phyloP scores from a whole-genome alignment of 2,329 filamentous ascomycete genomes.

The Paecilomyces dactylethromorphus region DNA sequence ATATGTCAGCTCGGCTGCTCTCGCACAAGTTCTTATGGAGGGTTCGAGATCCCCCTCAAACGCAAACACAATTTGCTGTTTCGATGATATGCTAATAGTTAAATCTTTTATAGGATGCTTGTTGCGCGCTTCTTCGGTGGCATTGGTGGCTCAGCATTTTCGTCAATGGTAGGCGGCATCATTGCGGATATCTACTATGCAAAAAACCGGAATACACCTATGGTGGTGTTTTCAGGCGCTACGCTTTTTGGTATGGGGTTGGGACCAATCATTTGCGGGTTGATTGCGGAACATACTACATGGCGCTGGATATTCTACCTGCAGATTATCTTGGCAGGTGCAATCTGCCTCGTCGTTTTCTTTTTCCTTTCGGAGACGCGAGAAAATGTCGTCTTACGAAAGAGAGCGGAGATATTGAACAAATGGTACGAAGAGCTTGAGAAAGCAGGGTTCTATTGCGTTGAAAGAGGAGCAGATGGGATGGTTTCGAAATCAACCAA shows the following conservation, averaged over 20 bases:
- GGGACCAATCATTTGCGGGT: conserved; percentile 62
- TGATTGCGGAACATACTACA: conserved; percentile 55
- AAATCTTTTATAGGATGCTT: not conserved
- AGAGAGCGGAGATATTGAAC: conserved; percentile 64
- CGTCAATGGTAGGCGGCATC: conserved; percentile 75
- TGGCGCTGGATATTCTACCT: conserved; percentile 83
- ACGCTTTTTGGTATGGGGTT: conserved; percentile 67
- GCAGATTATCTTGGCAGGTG: conserved; percentile 60
- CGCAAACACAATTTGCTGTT: not conserved
- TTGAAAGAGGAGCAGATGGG: not conserved
- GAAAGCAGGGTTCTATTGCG: not conserved
- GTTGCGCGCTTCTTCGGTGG: not conserved
- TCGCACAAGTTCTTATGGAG: not conserved
- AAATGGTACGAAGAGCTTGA: conserved; percentile 61
- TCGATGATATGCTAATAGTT: not conserved
- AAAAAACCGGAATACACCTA: conserved; percentile 68
- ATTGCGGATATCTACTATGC: conserved; percentile 72
- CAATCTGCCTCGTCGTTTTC: conserved; percentile 54
- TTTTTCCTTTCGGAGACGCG: conserved; percentile 69
- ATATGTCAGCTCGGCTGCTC: not conserved
- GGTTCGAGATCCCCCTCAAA: not conserved
- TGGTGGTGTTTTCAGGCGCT: conserved; percentile 69
- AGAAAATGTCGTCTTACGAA: conserved; percentile 59
- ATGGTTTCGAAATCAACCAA: not conserved
- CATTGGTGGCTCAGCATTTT: conserved; percentile 44